Percentiles rank a stretch among this genome's conserved stretches.
Conservation (phyloP, 1,139 yeast genomes). For the Debaryomyces sp. region DNA sequence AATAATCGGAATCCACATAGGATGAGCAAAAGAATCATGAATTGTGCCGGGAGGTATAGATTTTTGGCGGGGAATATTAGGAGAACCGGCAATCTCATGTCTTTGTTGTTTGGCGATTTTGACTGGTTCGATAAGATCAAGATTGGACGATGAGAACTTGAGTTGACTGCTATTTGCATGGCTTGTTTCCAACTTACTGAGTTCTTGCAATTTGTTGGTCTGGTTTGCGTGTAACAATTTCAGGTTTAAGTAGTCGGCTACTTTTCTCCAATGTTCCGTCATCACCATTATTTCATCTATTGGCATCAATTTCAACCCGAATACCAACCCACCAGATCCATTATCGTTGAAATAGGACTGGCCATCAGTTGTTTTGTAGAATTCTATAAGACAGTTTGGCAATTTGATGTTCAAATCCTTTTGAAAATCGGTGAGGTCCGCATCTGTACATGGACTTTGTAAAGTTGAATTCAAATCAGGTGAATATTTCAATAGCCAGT, state of each 20-base stretch:
- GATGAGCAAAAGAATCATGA: slow-evolving; percentile 77
- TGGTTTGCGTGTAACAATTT: slow-evolving; percentile 28
- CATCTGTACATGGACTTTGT: slow-evolving; percentile 63
- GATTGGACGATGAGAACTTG: slow-evolving; percentile 14
- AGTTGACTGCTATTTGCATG: slow-evolving; percentile 23
- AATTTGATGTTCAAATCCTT: slow-evolving; percentile 58
- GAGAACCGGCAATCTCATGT: not conserved
- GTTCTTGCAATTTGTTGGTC: slow-evolving; percentile 21
- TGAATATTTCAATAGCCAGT: slow-evolving; percentile 58
- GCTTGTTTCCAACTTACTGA: slow-evolving; percentile 29
- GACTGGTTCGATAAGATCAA: slow-evolving; percentile 12
- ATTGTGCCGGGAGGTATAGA: slow-evolving; percentile 76
- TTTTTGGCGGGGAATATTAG: slow-evolving; percentile 56
- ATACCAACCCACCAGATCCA: slow-evolving; percentile 62
- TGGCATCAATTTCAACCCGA: slow-evolving; percentile 65
- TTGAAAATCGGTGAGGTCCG: slow-evolving; percentile 66
- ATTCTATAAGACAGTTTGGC: slow-evolving; percentile 64
- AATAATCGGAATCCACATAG: slow-evolving; percentile 87
- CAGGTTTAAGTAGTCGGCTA: slow-evolving; percentile 49
- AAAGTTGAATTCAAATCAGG: slow-evolving; percentile 60
- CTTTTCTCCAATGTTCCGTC: slow-evolving; percentile 71
- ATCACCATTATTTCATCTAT: slow-evolving; percentile 64
- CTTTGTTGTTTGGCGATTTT: slow-evolving; percentile 6
- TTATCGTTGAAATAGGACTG: slow-evolving; percentile 54
- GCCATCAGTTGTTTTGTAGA: slow-evolving; percentile 68